A percentile compares a stretch with the other conserved stretches of the same genome.
Evolutionary conservation across 495 filamentous ascomycete species (phyloP).

Genomic region (Trichocladium uniseriatum): DNA sequence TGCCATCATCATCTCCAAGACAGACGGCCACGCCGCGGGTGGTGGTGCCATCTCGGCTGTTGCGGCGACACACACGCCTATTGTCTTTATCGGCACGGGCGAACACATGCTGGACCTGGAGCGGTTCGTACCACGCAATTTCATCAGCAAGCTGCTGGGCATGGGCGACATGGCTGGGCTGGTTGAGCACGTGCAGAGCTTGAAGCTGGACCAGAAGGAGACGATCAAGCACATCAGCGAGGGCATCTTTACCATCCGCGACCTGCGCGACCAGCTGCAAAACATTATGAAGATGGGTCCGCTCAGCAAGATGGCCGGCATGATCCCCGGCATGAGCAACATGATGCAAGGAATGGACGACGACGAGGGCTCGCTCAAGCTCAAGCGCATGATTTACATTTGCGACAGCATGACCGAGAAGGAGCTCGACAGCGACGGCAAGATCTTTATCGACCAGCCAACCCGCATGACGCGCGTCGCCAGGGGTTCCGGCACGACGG

Average conservation of each 20-base stretch:
- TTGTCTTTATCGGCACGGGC: constrained; percentile 95
- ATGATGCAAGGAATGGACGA: constrained; percentile 95
- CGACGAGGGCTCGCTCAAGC: constrained; percentile 82
- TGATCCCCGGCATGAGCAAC: constrained; percentile 91
- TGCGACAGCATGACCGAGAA: constrained; percentile 96
- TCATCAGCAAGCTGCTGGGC: constrained; percentile 82
- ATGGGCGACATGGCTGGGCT: constrained; percentile 97
- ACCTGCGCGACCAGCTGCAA: constrained; percentile 86
- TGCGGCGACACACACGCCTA: constrained; percentile 90
- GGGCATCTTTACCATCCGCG: constrained; percentile 90
- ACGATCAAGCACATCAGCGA: constrained; percentile 98
- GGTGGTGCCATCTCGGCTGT: constrained; percentile 98
- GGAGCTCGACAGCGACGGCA: constrained; percentile 90
- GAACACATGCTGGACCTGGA: constrained; percentile 96
- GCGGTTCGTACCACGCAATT: constrained; percentile 80
- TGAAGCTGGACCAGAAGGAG: constrained; percentile 95
- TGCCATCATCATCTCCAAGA: constrained; percentile 98
- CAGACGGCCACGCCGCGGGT: constrained; percentile 87
- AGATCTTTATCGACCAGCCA: constrained; percentile 85
- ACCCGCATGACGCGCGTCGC: constrained; percentile 92
- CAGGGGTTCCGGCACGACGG: constrained; percentile 76
- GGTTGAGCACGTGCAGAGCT: constrained; percentile 93
- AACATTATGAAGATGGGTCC: constrained; percentile 99
- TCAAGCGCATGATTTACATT: constrained; percentile 98
- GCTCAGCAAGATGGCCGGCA: constrained; percentile 92